phyloP scores from a whole-genome alignment of 2,329 filamentous ascomycete genomes.

The Coniochaeta sp. region DNA sequence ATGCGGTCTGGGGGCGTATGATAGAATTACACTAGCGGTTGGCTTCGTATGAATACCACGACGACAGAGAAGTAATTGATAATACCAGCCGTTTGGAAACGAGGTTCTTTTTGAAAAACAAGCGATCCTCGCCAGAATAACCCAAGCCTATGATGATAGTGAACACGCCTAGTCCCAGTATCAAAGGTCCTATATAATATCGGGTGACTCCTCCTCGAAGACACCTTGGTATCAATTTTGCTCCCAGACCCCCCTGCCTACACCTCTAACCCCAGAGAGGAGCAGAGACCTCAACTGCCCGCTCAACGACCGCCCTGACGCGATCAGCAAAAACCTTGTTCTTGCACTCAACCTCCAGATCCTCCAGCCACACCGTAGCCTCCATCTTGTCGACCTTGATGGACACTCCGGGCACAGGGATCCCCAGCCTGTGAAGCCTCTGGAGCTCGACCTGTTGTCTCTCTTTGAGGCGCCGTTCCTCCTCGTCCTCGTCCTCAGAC shows the following conservation, averaged over 20 bases:
- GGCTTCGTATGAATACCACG: not conserved
- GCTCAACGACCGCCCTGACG: constrained; percentile 82
- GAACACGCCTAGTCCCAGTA: no score
- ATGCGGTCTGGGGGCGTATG: not conserved
- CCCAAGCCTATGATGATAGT: no score
- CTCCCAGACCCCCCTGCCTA: no score
- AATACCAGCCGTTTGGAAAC: not conserved
- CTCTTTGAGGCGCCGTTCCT: constrained; percentile 40
- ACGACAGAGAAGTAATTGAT: not conserved
- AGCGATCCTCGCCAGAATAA: no score
- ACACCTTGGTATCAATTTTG: not conserved
- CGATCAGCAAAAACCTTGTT: constrained; percentile 75
- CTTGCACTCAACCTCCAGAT: constrained; percentile 79
- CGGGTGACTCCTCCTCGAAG: no score
- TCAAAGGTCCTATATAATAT: no score
- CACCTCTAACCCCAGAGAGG: constrained; percentile 56
- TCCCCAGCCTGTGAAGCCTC: constrained; percentile 73
- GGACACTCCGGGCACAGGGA: constrained; percentile 82
- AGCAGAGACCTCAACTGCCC: constrained; percentile 80
- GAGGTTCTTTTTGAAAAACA: not conserved
- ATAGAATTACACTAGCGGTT: not conserved
- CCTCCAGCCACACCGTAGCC: constrained; percentile 87
- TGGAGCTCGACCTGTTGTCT: constrained; percentile 64
- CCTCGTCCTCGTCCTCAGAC: constrained; percentile 23
- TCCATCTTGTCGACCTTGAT: constrained; percentile 84